Evolutionary conservation across 495 filamentous ascomycete species (phyloP).

Genomic region (Penicillium coffeae): DNA sequence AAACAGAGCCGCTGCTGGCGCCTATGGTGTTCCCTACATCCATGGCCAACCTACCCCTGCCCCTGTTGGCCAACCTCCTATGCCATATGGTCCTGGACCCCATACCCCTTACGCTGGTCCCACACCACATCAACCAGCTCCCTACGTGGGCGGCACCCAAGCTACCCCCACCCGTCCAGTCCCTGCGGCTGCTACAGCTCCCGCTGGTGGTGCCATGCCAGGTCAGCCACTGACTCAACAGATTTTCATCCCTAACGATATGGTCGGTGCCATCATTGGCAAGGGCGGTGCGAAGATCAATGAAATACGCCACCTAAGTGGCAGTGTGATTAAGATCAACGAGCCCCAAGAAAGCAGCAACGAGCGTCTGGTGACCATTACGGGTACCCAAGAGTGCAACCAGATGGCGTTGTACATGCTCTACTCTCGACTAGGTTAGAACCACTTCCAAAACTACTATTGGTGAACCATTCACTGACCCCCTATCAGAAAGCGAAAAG

Average conservation of each 20-base stretch:
- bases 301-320: conserved; percentile 92
- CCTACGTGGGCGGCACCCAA: conserved; percentile 54
- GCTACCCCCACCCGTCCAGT: conserved; percentile 51
- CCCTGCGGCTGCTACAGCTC: conserved; percentile 52
- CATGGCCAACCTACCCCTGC: conserved; percentile 61
- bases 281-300: conserved; percentile 99
- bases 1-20: conserved; percentile 59
- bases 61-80: conserved; percentile 57
- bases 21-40: conserved; percentile 68
- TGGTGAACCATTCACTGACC: conserved; percentile 16
- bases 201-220: conserved; percentile 66
- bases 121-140: conserved; percentile 72
- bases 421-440: conserved; percentile 91
- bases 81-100: conserved; percentile 72
- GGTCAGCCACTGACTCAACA: conserved; percentile 93
- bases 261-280: conserved; percentile 98
- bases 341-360: conserved; percentile 99
- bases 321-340: conserved; percentile 99
- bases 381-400: conserved; percentile 95
- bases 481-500: conserved; percentile 69
- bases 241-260: conserved; percentile 98
- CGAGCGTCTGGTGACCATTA: conserved; percentile 94
- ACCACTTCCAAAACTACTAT: conserved; percentile 12
- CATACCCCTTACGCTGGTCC: conserved; percentile 64
- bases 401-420: conserved; percentile 99